phyloP scores from a whole-genome alignment of 2,329 filamentous ascomycete species.

The Stagonosporopsis cucurbitacearum region DNA sequence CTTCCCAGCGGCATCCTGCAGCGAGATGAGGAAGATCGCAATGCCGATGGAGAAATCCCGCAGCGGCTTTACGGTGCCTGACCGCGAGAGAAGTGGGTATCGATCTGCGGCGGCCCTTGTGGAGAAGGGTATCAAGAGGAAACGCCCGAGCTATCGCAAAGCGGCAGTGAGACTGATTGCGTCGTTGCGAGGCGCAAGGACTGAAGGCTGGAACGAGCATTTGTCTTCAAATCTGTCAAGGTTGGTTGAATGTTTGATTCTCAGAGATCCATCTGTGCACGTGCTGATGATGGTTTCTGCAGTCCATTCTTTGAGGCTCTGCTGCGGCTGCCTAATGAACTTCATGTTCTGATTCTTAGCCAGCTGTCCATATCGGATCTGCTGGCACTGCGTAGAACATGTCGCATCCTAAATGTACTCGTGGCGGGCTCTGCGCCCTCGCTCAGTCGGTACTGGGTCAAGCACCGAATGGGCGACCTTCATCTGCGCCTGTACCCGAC shows the following conservation, averaged over 20 bases:
- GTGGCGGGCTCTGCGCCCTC: slow-evolving; percentile 41
- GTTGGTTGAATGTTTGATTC: slow-evolving; percentile 25
- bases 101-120: slow-evolving; percentile 21
- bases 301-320: slow-evolving; percentile 43
- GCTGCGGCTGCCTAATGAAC: slow-evolving; percentile 44
- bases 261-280: background rate
- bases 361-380: slow-evolving; percentile 45
- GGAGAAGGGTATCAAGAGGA: slow-evolving; percentile 30
- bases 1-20: slow-evolving; percentile 1
- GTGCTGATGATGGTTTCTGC: slow-evolving; percentile 3
- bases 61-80: slow-evolving; percentile 26
- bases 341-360: slow-evolving; percentile 44
- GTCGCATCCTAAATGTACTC: slow-evolving; percentile 41
- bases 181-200: slow-evolving; percentile 40
- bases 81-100: slow-evolving; percentile 25
- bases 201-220: slow-evolving; percentile 27
- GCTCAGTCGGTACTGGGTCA: slow-evolving; percentile 46
- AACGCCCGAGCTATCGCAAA: slow-evolving; percentile 40
- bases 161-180: slow-evolving; percentile 43
- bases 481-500: slow-evolving; percentile 45
- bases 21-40: slow-evolving; percentile 17
- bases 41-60: slow-evolving; percentile 36
- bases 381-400: slow-evolving; percentile 41
- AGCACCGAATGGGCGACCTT: slow-evolving; percentile 41
- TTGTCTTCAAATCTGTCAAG: slow-evolving; percentile 30